Base-by-base conservation (phyloP, 164 flowering plant genomes). In the Malania oleifera region DNA sequence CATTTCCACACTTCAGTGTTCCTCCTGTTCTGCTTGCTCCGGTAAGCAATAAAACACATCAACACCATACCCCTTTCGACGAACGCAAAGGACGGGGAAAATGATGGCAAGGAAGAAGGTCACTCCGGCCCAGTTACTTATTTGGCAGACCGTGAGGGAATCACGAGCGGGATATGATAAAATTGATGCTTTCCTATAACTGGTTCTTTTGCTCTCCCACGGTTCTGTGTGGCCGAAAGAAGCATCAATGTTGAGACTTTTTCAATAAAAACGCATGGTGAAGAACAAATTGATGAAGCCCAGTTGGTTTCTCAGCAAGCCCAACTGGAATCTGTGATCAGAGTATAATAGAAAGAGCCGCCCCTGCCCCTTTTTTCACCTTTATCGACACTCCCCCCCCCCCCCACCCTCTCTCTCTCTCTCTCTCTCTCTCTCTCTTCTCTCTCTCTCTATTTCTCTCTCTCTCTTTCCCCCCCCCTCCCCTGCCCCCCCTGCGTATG, bases 291-390 rank as follows among this genome's bases (percentile, higher is more conserved):
- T 64, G 60, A 29, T 44, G 60, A 57, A 52, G 62, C 73, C 77
- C 73, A 71, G 62, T 73, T 73, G 71, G 62, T 62, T 67, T 73
- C 59, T 60, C 65, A 56, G 54, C 45, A 69, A 61, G 66, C 66
- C 77, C 82, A 82, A 73, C 78, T 77, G 82, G 77, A 77, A 68
- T 67, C 82, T 82, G 77, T 76, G 63, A 80, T 83, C 80, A 75
- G 75, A 59, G 59, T 49, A 52, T 40, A 75, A 58, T 39, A 50
- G 65, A 65, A 72, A 63, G 46, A 34, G 51, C 47, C 37, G 38
- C 11, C 14, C 26, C 22, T 22, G 5, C 53, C 57, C 50, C 38
- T 52, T 57, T 47, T 53, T 54, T 52, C 63, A 43, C 23, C 15
- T 11, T 28, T 26, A 25, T 52, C 39, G 40, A 34, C 50, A 28